Evolutionary conservation across 2,329 filamentous ascomycete species (phyloP).

Genomic region (Cladorrhinum sp.): DNA sequence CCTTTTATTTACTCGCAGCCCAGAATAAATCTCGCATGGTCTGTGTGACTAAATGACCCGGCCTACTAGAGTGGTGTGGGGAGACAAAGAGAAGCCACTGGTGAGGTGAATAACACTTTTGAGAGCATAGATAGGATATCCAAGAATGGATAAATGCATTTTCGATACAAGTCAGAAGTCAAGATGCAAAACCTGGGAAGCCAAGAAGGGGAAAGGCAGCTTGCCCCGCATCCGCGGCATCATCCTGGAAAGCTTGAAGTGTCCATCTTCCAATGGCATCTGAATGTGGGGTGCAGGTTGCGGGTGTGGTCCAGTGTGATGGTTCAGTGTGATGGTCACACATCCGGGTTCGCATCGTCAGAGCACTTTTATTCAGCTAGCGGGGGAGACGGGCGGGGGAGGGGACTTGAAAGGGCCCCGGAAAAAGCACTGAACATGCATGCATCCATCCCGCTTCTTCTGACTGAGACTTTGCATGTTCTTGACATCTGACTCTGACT

Average conservation of each 20-base stretch:
- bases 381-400: neutral
- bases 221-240: constrained; percentile 7
- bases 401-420: neutral
- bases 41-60: too few relatives aligned
- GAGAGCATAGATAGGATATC: neutral
- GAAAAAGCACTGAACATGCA: too few relatives aligned
- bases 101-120: too few relatives aligned
- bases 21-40: too few relatives aligned
- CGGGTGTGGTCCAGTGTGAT: too few relatives aligned
- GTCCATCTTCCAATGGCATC: neutral
- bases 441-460: too few relatives aligned
- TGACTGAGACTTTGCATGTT: too few relatives aligned
- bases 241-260: neutral
- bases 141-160: neutral
- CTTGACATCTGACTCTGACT: constrained; percentile 8
- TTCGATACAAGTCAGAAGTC: too few relatives aligned
- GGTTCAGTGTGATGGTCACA: constrained; percentile 9
- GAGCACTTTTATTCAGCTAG: constrained; percentile 9
- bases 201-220: constrained; percentile 2
- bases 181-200: neutral
- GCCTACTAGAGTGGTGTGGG: too few relatives aligned
- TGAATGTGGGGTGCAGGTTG: constrained; percentile 3
- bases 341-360: constrained; percentile 8
- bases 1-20: neutral
- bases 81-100: neutral